These are phyloP conservation scores for Metschnikowia kunwiensis DNA, from an alignment of 805 yeast species.

Conservation along the genomic window DNA sequence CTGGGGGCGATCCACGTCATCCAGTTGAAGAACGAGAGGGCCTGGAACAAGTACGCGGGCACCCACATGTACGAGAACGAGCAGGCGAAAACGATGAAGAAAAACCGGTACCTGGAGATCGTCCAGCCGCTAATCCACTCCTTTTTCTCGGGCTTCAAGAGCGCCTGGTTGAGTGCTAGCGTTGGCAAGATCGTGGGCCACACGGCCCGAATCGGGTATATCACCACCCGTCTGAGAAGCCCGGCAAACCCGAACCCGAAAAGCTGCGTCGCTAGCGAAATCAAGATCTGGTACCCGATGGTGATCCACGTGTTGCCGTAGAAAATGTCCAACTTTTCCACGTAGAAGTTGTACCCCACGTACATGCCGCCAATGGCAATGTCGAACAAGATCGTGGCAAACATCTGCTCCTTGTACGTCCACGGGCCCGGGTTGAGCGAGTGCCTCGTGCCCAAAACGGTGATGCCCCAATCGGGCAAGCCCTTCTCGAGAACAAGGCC, in stretches of 20 bases:
- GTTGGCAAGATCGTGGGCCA: constrained; percentile 72
- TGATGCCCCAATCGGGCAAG: constrained; percentile 30
- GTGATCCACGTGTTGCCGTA: constrained; percentile 41
- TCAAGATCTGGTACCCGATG: constrained; percentile 53
- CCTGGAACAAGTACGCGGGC: constrained; percentile 46
- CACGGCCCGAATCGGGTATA: constrained; percentile 59
- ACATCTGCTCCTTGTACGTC: constrained; percentile 9
- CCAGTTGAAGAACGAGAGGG: constrained; percentile 58
- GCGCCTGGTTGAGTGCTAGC: constrained; percentile 42
- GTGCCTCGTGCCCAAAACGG: neutral
- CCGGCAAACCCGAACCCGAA: constrained; percentile 71
- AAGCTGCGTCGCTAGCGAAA: constrained; percentile 54
- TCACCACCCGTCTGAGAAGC: constrained; percentile 51
- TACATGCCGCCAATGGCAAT: constrained; percentile 31
- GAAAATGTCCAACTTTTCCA: constrained; percentile 41
- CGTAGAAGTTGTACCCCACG: constrained; percentile 53
- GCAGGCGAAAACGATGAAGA: constrained; percentile 1
- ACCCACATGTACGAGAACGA: constrained; percentile 3
- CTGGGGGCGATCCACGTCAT: constrained; percentile 61
- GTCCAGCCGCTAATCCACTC: constrained; percentile 60
- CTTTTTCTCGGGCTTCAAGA: constrained; percentile 46
- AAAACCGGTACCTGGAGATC: constrained; percentile 21
- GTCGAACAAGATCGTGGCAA: constrained; percentile 3
- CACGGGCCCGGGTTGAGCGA: constrained; percentile 8
- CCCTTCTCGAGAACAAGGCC: constrained; percentile 48